Evolutionary conservation across 2,329 filamentous ascomycete genomes (phyloP).

Genomic region (Niveomyces coronatus): DNA sequence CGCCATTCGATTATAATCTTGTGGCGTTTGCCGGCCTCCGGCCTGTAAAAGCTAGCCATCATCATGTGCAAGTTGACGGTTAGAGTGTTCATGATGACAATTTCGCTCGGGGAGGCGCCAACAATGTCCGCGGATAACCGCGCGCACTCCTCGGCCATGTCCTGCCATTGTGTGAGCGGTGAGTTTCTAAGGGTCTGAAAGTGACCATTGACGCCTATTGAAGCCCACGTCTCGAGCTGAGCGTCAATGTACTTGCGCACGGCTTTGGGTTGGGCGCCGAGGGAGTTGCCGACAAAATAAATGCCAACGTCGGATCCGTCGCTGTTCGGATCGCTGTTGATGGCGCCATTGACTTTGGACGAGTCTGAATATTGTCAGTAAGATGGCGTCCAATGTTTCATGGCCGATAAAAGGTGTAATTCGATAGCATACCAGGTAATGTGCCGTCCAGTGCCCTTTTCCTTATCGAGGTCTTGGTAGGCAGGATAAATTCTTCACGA

Average conservation of each 20-base stretch:
- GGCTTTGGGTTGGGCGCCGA: constrained; percentile 70
- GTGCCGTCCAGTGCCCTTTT: constrained; percentile 45
- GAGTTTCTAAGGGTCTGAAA: constrained; percentile 61
- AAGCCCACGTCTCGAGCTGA: constrained; percentile 75
- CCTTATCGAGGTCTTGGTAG: constrained; percentile 60
- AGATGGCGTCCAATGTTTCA: not conserved
- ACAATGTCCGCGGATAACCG: constrained; percentile 62
- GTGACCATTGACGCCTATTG: constrained; percentile 76
- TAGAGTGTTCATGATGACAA: constrained; percentile 81
- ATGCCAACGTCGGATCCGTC: constrained; percentile 36
- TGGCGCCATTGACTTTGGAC: constrained; percentile 15
- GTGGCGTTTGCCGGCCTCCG: constrained; percentile 49
- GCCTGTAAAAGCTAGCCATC: constrained; percentile 75
- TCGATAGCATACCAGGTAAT: constrained; percentile 28
- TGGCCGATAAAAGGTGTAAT: too few relatives aligned
- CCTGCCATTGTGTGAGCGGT: constrained; percentile 60
- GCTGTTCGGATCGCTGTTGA: constrained; percentile 9
- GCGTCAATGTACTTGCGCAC: constrained; percentile 55
- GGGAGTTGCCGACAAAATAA: constrained; percentile 85
- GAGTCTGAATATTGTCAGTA: too few relatives aligned
- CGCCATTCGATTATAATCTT: constrained; percentile 87
- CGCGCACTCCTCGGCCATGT: constrained; percentile 67
- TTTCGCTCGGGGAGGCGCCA: constrained; percentile 60
- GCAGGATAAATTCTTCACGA: constrained; percentile 65
- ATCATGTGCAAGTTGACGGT: constrained; percentile 74